phyloP scores from a whole-genome alignment of 306 rosid species.

The Carpinus fangiana region DNA sequence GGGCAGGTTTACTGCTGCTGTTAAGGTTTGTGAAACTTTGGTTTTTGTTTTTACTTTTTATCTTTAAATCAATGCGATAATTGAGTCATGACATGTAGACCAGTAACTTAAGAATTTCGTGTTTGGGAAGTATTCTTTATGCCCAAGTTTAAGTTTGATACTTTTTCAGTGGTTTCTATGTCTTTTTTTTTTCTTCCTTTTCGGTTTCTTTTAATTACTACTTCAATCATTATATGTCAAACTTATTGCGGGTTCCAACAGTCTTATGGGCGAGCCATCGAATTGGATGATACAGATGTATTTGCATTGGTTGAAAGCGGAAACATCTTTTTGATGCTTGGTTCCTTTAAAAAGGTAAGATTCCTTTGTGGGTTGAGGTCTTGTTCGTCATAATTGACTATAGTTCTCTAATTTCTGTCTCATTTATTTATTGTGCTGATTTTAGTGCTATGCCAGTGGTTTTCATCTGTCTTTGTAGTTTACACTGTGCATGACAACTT shows the following conservation, averaged over 20 bases:
- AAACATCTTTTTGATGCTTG: slow-evolving; percentile 70
- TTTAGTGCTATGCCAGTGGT: slow-evolving; percentile 3
- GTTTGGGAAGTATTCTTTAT: not conserved
- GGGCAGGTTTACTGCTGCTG: slow-evolving; percentile 89
- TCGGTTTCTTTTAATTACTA: not conserved
- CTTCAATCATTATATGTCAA: slow-evolving; percentile 12
- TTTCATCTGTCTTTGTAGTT: slow-evolving; percentile 7
- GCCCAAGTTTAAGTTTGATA: not conserved
- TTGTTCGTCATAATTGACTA: slow-evolving; percentile 18
- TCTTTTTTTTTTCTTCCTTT: slow-evolving; percentile 18
- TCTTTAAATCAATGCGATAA: too few species aligned
- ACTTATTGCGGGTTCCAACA: slow-evolving; percentile 39
- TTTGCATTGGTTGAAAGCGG: slow-evolving; percentile 87
- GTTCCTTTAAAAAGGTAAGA: slow-evolving; percentile 67
- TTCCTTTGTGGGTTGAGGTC: slow-evolving; percentile 12
- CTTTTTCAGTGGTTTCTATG: not conserved
- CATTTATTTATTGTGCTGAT: slow-evolving; percentile 9
- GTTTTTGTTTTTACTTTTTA: not conserved
- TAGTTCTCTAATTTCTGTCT: slow-evolving; percentile 9
- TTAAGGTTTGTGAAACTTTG: slow-evolving; percentile 48
- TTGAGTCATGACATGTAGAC: not conserved
- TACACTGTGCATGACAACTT: not conserved
- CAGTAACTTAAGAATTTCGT: not conserved
- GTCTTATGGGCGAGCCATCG: slow-evolving; percentile 89
- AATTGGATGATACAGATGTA: slow-evolving; percentile 60